Conservation (phyloP, 352 stramenopile species). For the Globisporangium viniferum region DNA sequence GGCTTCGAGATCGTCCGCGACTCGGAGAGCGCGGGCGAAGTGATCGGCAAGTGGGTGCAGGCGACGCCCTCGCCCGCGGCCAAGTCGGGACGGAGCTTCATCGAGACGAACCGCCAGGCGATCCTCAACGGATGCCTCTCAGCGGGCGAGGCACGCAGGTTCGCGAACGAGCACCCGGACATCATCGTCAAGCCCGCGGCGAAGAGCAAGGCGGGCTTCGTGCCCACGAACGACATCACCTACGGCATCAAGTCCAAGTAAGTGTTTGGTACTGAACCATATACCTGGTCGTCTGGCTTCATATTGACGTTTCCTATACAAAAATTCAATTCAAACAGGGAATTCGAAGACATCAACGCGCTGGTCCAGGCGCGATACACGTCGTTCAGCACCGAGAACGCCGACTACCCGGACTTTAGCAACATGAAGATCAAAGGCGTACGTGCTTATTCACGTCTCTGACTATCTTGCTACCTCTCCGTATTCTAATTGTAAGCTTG, state of each 20-base stretch:
- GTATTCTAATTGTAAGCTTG: too few species aligned
- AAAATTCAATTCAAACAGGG: constrained; percentile 22
- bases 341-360: constrained; percentile 68
- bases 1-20: constrained; percentile 67
- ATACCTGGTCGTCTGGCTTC: neutral
- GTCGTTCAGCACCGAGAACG: constrained; percentile 59
- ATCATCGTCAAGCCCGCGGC: constrained; percentile 60
- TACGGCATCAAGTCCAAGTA: constrained; percentile 83
- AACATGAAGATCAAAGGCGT: constrained; percentile 82
- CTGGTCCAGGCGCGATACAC: constrained; percentile 71
- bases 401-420: constrained; percentile 74
- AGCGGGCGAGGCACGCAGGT: constrained; percentile 53
- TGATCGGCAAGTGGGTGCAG: constrained; percentile 73
- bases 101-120: constrained; percentile 75
- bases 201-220: constrained; percentile 57
- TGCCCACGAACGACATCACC: constrained; percentile 49
- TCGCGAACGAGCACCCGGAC: constrained; percentile 65
- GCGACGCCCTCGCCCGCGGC: constrained; percentile 59
- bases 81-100: constrained; percentile 66
- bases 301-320: neutral
- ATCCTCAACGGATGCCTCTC: constrained; percentile 56
- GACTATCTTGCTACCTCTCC: neutral
- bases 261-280: neutral
- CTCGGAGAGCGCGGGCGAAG: constrained; percentile 63
- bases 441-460: constrained; percentile 12